phyloP scores from a whole-genome alignment of 495 filamentous ascomycete genomes.

The Xylaria curta region DNA sequence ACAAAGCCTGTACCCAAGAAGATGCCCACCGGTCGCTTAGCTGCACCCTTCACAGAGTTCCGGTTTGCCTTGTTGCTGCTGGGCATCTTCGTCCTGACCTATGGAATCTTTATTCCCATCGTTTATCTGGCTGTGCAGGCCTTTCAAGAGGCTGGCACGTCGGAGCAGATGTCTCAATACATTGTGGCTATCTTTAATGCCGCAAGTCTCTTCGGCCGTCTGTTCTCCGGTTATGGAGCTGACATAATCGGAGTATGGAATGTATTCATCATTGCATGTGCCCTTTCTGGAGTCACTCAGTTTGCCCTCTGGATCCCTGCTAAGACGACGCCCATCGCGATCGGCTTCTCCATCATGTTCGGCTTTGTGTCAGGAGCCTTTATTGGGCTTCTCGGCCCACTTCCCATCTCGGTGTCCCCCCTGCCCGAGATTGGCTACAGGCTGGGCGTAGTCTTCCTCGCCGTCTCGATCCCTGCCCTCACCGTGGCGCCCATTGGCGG shows the following conservation, averaged over 20 bases:
- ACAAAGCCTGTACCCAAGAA: constrained; percentile 1
- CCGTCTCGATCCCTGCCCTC: constrained; percentile 41
- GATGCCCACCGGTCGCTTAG: not conserved
- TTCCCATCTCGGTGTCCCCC: constrained; percentile 24
- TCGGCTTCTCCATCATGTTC: constrained; percentile 15
- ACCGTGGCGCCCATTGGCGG: constrained; percentile 29
- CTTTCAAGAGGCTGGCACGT: constrained; percentile 55
- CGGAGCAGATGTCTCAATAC: constrained; percentile 56
- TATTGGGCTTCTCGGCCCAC: constrained; percentile 23
- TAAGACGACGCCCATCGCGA: constrained; percentile 15
- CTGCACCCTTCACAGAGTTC: not conserved
- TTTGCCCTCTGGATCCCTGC: constrained; percentile 66
- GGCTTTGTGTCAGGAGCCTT: constrained; percentile 28
- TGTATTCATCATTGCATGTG: constrained; percentile 56
- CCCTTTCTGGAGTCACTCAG: constrained; percentile 59
- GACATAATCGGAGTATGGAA: constrained; percentile 71
- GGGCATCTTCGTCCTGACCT: constrained; percentile 11
- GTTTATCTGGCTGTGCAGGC: constrained; percentile 66
- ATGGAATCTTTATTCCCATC: constrained; percentile 65
- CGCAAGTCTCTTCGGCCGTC: constrained; percentile 47
- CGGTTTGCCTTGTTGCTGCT: not conserved
- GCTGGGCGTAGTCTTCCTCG: constrained; percentile 44
- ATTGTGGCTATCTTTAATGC: constrained; percentile 66
- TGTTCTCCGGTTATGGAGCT: constrained; percentile 62
- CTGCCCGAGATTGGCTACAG: constrained; percentile 27